Evolutionary conservation across 2,329 filamentous ascomycete species (phyloP), one percentile per base, ranked within the genome.

Genomic region (Aspergillus intermedius): DNA sequence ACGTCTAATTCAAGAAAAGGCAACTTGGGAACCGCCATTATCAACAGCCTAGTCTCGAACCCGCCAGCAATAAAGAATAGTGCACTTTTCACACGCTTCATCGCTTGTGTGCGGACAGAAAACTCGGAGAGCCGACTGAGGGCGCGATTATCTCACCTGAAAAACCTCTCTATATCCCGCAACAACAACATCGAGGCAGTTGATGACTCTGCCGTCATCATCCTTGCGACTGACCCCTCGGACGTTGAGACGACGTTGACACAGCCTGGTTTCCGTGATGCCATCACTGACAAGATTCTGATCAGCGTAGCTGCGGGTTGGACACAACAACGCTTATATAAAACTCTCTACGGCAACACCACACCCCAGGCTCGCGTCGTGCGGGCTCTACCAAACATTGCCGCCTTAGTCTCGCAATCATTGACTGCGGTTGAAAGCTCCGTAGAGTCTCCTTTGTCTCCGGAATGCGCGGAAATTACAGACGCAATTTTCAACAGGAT

Each of bases 301-400:
- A 74, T 79, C 58, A 79, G 76, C 53, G 70, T 80, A 1, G 72
- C 70, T 1, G 77, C 77, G 1, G 77, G 77, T 1, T 78, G 72
- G 73, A 70, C 73, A 0, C 64, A 67, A 30, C 55, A 63, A 15
- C 64, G 66, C 43, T 56, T 77, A 1, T 70, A 74, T 49, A 45
- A 51, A 2, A 62, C 60, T 3, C 57, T 75, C 0, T 68, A 71
- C 41, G 58, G 56, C 28, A 55, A 46, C 22, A 45, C 47, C 4
- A 60, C 57, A 1, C 58, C 58, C 0, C 40, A 65, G 51, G 60
- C 60, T 1, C 64, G 58, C 46, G 56, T 75, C 2, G 52, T 73
- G 2, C 69, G 73, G 21, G 69, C 70, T 0, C 66, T 76, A 4
- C 74, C 73, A 2, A 76, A 74, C 50, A 72, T 75, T 12, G 70